Conservation (phyloP, 192 early-diverging fungal species). For the Podila epicladia region DNA sequence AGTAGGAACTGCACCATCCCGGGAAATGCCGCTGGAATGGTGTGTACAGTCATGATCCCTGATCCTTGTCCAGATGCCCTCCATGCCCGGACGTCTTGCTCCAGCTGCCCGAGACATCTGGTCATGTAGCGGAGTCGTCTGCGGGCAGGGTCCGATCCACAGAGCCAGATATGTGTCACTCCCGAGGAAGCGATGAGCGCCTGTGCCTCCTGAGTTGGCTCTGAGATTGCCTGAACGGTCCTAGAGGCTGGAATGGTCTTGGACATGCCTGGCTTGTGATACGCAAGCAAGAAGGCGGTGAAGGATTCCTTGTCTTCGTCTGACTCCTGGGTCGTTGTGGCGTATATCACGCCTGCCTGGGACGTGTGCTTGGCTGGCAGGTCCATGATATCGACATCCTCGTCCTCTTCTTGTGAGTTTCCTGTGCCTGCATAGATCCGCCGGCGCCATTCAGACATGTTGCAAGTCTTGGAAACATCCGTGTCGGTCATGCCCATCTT, state of each 20-base stretch:
- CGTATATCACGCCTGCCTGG: constrained; percentile 39
- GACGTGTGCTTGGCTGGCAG: constrained; percentile 13
- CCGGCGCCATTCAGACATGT: constrained; percentile 49
- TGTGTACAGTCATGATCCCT: constrained; percentile 33
- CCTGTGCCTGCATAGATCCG: constrained; percentile 26
- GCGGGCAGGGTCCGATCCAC: constrained; percentile 40
- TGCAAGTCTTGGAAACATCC: constrained; percentile 43
- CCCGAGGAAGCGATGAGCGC: constrained; percentile 12
- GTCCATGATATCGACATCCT: constrained; percentile 19
- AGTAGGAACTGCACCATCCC: constrained; percentile 45
- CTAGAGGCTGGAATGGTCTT: constrained; percentile 16
- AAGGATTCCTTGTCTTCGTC: constrained; percentile 19
- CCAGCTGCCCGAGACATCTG: constrained; percentile 20
- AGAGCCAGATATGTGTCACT: constrained; percentile 47
- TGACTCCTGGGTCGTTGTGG: constrained; percentile 3
- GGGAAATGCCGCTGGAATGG: constrained; percentile 38
- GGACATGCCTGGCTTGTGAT: constrained; percentile 14
- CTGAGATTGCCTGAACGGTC: background rate
- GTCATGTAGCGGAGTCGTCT: constrained; percentile 31
- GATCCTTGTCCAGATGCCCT: constrained; percentile 36
- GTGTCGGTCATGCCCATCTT: constrained; percentile 34
- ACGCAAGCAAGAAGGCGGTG: constrained; percentile 32
- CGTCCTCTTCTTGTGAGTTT: background rate
- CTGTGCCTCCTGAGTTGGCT: constrained; percentile 8
- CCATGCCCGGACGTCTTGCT: constrained; percentile 32